Base-by-base conservation (phyloP, 2,329 filamentous ascomycete genomes). In the Ramularia collo-cygni region DNA sequence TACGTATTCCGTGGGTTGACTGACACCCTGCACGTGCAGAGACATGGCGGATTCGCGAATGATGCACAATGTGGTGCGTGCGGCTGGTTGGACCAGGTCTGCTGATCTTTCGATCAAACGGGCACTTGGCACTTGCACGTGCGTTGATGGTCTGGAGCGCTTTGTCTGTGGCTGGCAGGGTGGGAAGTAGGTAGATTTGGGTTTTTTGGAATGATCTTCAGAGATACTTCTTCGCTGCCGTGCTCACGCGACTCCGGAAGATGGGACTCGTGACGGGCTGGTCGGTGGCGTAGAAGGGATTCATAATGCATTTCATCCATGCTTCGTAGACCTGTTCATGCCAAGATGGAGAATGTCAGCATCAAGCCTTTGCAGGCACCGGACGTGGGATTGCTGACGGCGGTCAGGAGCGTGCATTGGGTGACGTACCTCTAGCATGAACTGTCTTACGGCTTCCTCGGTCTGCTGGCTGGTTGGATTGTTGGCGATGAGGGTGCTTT, bases 261-360 rank as follows among this genome's bases (percentile, higher is more conserved):
- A 95, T 76, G 0, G 87, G 84, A 64, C 89, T 96, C 59, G 75
- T 79, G 37, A 98, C 81, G 53, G 85, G 81, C 73, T 84, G 84
- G 50, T 94, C 90, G 40, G 83, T 78, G 38, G 76, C 74, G 69
- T 95, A 96, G 63, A 98, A 98, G 0, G 92, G 92, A 60, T 80
- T 96, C 92, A 98, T 96, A 42, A 89, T 80, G 9, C 89, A 85
- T 74, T 98, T 98, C 50, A 95, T 78, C 82, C 90, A 98, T 53
- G 81, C 87, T 67, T 98, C 92, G 67, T 95, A 96, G 9, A 95
- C 85, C 57, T 60, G 21, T 2, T 8, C 12, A n/a, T 24, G 35
- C 3, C 21, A 24, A 24, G 21, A 24, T 10, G 21, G 21, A 24
- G 10, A 10, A 24, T 24, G 17, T 50, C 13, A 48, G 46, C 24